Evolutionary conservation across 495 filamentous ascomycete genomes (phyloP).

Genomic region (Neurospora terricola): DNA sequence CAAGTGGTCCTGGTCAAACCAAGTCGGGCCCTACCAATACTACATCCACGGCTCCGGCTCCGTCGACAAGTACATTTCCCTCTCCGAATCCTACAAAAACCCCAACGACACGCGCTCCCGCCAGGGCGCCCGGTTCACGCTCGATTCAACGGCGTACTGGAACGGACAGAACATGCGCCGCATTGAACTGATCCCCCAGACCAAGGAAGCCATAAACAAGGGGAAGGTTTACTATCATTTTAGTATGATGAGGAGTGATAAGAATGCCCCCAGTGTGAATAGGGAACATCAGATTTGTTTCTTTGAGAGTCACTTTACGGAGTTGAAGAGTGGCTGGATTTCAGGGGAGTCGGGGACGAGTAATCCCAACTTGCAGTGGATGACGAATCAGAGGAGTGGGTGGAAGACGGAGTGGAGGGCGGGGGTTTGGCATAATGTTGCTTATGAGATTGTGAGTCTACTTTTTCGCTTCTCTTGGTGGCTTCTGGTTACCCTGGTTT

Average conservation of each 20-base stretch:
- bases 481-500: no score
- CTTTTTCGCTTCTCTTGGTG: no score
- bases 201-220: constrained; percentile 48
- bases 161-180: constrained; percentile 45
- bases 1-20: constrained; percentile 55
- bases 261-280: constrained; percentile 46
- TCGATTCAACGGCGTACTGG: constrained; percentile 51
- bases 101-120: constrained; percentile 48
- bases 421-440: constrained; percentile 63
- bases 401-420: constrained; percentile 39
- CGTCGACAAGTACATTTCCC: constrained; percentile 46
- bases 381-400: constrained; percentile 30
- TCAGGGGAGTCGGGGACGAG: constrained; percentile 44
- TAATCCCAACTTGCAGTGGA: constrained; percentile 40
- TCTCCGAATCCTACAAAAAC: constrained; percentile 48
- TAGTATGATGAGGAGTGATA: constrained; percentile 43
- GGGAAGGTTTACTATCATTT: constrained; percentile 61
- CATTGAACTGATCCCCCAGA: constrained; percentile 56
- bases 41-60: constrained; percentile 54
- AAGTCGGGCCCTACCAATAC: constrained; percentile 61
- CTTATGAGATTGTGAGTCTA: constrained; percentile 43
- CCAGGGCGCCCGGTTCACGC: constrained; percentile 56
- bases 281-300: constrained; percentile 66
- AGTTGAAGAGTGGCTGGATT: constrained; percentile 60
- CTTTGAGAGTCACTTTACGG: constrained; percentile 64